These are phyloP conservation scores for Nicotiana knightiana DNA, from an alignment of 257 asterid species.

Conservation along the genomic window DNA sequence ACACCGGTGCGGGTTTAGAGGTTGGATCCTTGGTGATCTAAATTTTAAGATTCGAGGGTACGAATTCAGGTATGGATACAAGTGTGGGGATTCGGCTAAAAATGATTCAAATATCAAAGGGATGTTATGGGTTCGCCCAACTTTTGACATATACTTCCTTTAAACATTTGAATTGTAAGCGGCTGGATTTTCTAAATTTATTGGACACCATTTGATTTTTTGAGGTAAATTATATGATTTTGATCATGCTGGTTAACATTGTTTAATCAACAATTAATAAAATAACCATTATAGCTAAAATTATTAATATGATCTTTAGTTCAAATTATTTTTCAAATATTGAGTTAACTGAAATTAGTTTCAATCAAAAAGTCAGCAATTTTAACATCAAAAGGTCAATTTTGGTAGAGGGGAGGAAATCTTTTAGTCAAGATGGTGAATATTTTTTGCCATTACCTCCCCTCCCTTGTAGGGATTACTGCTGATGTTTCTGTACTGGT, in stretches of 20 bases:
- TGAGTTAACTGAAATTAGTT: not conserved
- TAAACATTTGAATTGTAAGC: not conserved
- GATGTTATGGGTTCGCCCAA: not conserved
- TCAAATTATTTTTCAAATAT: not conserved
- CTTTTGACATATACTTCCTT: not conserved
- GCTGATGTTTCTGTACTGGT: not conserved
- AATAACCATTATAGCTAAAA: not conserved
- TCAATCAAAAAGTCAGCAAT: not conserved
- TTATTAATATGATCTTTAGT: not conserved
- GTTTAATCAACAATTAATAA: not conserved
- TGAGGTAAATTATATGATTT: not conserved
- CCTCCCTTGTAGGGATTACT: not conserved
- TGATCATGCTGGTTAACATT: not conserved
- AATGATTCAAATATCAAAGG: not conserved
- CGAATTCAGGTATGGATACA: too few relatives aligned
- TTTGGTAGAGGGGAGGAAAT: not conserved
- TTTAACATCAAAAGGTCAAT: not conserved
- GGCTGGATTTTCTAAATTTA: not conserved
- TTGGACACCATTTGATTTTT: not conserved
- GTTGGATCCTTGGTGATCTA: too few relatives aligned
- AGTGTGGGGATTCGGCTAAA: too few relatives aligned
- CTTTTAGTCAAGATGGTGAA: not conserved
- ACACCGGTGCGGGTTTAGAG: too few relatives aligned
- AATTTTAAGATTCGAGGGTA: too few relatives aligned
- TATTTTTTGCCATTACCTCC: not conserved